Percentiles rank a stretch among this genome's conserved stretches.
These are phyloP conservation scores for Lentinula boryana DNA, from an alignment of 768 basidiomycete species.

Conservation along the genomic window DNA sequence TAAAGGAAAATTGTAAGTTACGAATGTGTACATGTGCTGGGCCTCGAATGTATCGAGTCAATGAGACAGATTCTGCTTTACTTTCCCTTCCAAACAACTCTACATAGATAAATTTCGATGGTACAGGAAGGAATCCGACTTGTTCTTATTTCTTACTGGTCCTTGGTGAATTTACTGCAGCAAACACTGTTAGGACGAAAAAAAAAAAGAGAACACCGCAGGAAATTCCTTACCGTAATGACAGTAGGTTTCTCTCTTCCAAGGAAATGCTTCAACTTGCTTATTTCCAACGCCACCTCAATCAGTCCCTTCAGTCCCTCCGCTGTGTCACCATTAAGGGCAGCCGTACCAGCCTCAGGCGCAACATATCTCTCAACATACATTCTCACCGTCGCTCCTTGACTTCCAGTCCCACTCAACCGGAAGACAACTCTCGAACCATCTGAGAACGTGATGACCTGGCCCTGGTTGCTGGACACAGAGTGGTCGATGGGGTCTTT, in stretches of 20 bases:
- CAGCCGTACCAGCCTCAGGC: conserved; percentile 59
- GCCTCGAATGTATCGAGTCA: background rate
- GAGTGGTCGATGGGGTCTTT: conserved; percentile 97
- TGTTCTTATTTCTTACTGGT: background rate
- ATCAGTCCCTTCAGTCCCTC: conserved; percentile 93
- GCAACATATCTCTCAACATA: conserved; percentile 93
- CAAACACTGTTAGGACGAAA: background rate
- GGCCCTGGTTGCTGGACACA: conserved; percentile 92
- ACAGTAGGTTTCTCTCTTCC: conserved; percentile 91
- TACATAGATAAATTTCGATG: background rate
- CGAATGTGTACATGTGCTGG: no score
- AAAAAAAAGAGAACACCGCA: background rate
- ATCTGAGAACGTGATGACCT: conserved; percentile 87
- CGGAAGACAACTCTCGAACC: conserved; percentile 95
- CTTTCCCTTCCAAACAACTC: background rate
- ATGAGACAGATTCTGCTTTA: background rate
- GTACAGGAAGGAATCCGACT: background rate
- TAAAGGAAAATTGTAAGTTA: conserved; percentile 27
- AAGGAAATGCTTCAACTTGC: conserved; percentile 81
- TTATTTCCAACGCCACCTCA: conserved; percentile 85
- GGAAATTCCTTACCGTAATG: conserved; percentile 66
- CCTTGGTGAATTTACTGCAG: no score
- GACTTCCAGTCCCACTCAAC: conserved; percentile 91
- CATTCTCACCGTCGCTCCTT: conserved; percentile 93
- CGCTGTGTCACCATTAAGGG: conserved; percentile 69